phyloP scores from a whole-genome alignment of 176 grass and related monocot genomes.

The Ananas comosus region DNA sequence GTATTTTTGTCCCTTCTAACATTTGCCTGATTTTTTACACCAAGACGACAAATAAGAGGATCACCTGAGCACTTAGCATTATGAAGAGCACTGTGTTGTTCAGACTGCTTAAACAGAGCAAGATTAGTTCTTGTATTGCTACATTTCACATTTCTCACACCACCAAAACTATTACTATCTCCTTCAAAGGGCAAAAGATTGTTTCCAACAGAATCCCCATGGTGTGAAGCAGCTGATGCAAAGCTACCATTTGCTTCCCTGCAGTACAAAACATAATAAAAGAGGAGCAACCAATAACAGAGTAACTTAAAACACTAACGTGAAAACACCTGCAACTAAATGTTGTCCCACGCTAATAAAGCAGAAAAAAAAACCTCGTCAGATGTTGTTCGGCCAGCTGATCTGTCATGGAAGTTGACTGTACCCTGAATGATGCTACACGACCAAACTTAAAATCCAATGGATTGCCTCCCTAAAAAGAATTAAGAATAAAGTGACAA shows the following conservation, averaged over 20 bases:
- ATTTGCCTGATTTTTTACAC: conserved; percentile 24
- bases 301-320: neutral
- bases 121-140: conserved; percentile 42
- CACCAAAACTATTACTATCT: conserved; percentile 57
- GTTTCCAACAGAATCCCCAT: conserved; percentile 91
- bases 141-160: conserved; percentile 38
- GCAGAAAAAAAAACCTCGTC: conserved; percentile 42
- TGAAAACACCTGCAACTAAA: neutral
- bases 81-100: conserved; percentile 34
- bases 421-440: conserved; percentile 74
- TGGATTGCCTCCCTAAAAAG: conserved; percentile 85
- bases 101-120: conserved; percentile 29
- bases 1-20: conserved; percentile 10
- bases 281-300: conserved; percentile 4
- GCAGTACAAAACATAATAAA: conserved; percentile 11
- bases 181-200: conserved; percentile 87
- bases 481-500: conserved; percentile 23
- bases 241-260: conserved; percentile 91
- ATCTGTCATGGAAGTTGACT: conserved; percentile 85
- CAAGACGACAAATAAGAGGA: conserved; percentile 51
- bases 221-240: conserved; percentile 61
- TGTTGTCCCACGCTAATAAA: no score
- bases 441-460: conserved; percentile 86
- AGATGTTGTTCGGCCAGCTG: conserved; percentile 59
- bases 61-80: conserved; percentile 71